Evolutionary conservation across 129 eudicot species (phyloP).

Genomic region (Saposhnikovia divaricata): DNA sequence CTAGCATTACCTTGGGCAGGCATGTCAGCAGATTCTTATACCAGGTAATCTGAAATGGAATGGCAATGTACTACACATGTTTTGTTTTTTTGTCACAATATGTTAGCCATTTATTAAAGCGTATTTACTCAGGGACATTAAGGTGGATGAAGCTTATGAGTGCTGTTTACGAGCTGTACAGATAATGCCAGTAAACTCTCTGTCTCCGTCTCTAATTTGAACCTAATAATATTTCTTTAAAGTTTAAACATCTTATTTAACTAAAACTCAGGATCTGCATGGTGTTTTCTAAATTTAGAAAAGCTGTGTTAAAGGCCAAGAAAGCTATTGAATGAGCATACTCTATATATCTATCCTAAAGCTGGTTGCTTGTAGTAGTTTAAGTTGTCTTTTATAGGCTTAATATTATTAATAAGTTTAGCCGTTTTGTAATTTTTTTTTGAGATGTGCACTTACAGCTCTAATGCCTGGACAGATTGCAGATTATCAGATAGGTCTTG

Average conservation of each 20-base stretch:
- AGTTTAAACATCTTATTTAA: not conserved
- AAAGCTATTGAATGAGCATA: not conserved
- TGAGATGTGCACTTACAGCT: constrained; percentile 20
- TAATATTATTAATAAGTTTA: not conserved
- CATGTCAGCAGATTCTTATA: constrained; percentile 84
- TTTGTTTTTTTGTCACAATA: not conserved
- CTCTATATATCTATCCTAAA: not conserved
- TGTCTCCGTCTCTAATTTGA: constrained; percentile 9
- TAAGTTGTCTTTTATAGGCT: not conserved
- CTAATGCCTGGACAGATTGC: constrained; percentile 55
- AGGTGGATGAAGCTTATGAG: constrained; percentile 85
- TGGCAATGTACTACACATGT: not conserved
- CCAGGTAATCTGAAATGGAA: constrained; percentile 33
- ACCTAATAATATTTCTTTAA: not conserved
- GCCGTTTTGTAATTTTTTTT: not conserved
- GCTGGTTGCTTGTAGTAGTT: not conserved
- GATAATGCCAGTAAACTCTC: constrained; percentile 63
- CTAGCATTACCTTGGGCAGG: constrained; percentile 99
- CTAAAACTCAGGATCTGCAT: not conserved
- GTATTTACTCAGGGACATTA: constrained; percentile 43
- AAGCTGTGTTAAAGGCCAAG: not conserved
- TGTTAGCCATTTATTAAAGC: constrained; percentile 18
- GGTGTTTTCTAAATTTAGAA: not conserved
- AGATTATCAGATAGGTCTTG: constrained; percentile 91
- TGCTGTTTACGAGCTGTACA: constrained; percentile 91